Evolutionary conservation across 2,329 filamentous ascomycete species (phyloP), one percentile per base, ranked within the genome.

Genomic region (Lachnellula willkommii): DNA sequence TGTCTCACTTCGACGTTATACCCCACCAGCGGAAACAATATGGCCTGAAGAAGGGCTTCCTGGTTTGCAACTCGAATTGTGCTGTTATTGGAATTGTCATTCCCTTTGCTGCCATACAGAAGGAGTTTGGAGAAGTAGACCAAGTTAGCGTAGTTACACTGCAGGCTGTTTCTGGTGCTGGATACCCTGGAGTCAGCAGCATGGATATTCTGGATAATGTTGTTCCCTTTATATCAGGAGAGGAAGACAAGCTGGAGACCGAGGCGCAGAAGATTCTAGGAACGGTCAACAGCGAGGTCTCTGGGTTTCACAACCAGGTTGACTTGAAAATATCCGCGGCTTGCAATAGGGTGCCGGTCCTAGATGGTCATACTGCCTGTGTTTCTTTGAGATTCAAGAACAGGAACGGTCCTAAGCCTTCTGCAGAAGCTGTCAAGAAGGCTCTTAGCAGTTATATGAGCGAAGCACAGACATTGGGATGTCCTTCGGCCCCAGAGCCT

Each of bases 181-280:
- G 93, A 32, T 95, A 94, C 75, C 89, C 90, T 4, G 90, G 90
- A 62, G 89, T 97, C 40, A 87, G 88, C 70, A 89, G 83, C 73
- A 96, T 97, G 91, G 94, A 97, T 73, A 88, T 97, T 59, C 77
- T 97, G 60, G 94, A 97, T 76, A 97, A 97, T 70, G 88, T 97
- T 2, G 90, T 99, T 46, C 94, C 94, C 8, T 96, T 84, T 74
- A 99, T 97, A 70, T 80, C 82, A 1, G 92, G 92, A 56, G 94
- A 97, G 75, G 94, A 97, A 73, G 92, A 96, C 73, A 97, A 97
- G 78, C 83, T 97, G 32, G 90, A 96, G 77, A 89, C 88, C 3
- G 94, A 97, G 74, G 92, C 94, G 2, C 88, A 89, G 67, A 97
- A 97, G 82, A 97, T 97, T 66, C 80, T 97, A 2, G 93, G 94